phyloP scores from a whole-genome alignment of 2,329 filamentous ascomycete genomes.

The Colletotrichum sp. region DNA sequence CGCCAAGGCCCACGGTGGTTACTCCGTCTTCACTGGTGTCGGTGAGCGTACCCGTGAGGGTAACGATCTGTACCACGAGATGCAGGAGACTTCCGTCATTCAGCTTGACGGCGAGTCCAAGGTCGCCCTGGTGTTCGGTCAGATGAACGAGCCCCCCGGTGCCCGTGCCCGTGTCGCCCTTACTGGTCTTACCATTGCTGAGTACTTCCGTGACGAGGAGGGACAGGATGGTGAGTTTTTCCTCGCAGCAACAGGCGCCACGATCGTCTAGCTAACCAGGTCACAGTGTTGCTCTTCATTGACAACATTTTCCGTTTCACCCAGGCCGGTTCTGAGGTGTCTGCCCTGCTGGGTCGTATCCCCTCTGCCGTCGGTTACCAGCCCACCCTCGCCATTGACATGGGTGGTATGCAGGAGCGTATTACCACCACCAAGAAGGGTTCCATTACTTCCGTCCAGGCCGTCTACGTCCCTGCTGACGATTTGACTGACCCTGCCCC shows the following conservation, averaged over 20 bases:
- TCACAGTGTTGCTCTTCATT: slow-evolving; percentile 92
- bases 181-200: slow-evolving; percentile 81
- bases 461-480: slow-evolving; percentile 99
- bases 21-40: slow-evolving; percentile 99
- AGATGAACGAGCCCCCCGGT: slow-evolving; percentile 99
- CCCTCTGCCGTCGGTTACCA: slow-evolving; percentile 99
- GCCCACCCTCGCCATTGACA: slow-evolving; percentile 96
- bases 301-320: slow-evolving; percentile 99
- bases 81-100: slow-evolving; percentile 99
- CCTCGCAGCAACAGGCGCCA: background rate
- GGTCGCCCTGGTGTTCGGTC: slow-evolving; percentile 98
- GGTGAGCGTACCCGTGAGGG: slow-evolving; percentile 99
- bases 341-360: slow-evolving; percentile 98
- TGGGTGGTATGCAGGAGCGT: slow-evolving; percentile 99
- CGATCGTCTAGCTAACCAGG: slow-evolving; percentile 28
- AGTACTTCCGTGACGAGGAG: slow-evolving; percentile 78
- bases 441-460: slow-evolving; percentile 99
- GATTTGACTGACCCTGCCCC: slow-evolving; percentile 99
- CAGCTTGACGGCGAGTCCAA: slow-evolving; percentile 99
- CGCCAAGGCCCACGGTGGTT: slow-evolving; percentile 99
- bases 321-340: slow-evolving; percentile 99
- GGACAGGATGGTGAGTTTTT: slow-evolving; percentile 80
- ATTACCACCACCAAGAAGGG: slow-evolving; percentile 99
- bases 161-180: slow-evolving; percentile 99
- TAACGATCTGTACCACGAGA: slow-evolving; percentile 99